A percentile compares a stretch with the other conserved stretches of the same genome.
These are phyloP conservation scores for Petunia axillaris DNA, from an alignment of 257 asterid species.

Conservation along the genomic window DNA sequence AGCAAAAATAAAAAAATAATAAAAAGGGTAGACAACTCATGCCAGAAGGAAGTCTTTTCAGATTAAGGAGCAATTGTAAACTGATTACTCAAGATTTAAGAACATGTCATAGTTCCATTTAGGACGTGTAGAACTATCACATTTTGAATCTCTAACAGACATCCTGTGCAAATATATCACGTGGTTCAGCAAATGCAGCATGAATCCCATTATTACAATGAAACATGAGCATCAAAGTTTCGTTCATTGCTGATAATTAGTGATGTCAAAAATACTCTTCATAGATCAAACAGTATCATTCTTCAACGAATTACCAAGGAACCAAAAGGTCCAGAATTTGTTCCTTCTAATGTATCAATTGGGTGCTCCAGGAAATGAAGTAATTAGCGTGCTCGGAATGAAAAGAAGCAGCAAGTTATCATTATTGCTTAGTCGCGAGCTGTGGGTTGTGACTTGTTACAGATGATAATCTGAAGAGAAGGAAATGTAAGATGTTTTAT, in stretches of 20 bases:
- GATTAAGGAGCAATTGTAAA: conserved; percentile 20
- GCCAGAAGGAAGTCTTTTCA: not conserved
- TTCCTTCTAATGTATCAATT: not conserved
- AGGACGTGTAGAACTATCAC: not conserved
- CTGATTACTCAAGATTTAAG: not conserved
- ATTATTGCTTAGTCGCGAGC: not conserved
- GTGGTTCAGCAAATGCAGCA: not conserved
- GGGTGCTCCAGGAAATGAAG: conserved; percentile 12
- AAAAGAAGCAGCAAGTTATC: conserved; percentile 20
- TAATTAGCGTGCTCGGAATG: not conserved
- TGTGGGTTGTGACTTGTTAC: conserved; percentile 4
- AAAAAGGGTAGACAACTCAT: not conserved
- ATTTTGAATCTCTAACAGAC: conserved; percentile 21
- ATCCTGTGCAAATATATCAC: not conserved
- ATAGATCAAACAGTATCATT: not conserved
- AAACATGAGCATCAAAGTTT: not conserved
- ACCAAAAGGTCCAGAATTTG: too few species aligned
- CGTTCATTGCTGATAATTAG: conserved; percentile 1
- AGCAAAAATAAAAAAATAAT: not conserved
- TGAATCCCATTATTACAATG: conserved; percentile 8
- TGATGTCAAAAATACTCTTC: conserved; percentile 6
- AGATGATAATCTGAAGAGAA: conserved; percentile 19
- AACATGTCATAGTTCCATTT: not conserved
- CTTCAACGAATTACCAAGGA: not conserved
- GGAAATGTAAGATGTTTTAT: conserved; percentile 9